Base-by-base conservation (phyloP, 768 basidiomycete species). In the Boletus rex-veris region DNA sequence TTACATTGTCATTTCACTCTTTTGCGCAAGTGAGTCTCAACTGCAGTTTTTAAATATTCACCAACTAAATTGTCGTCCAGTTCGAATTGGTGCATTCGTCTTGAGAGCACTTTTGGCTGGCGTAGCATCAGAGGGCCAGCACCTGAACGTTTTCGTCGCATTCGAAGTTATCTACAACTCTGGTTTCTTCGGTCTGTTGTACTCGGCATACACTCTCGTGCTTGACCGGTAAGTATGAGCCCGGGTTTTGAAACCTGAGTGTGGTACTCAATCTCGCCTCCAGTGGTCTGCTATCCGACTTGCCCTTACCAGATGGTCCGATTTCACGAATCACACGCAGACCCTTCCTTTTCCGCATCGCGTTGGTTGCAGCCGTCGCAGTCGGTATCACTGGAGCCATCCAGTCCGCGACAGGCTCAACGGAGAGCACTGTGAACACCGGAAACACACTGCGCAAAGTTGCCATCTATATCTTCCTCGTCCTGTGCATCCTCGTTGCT, bases 141-240 rank as follows among this genome's bases (percentile, higher is more conserved):
- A 67, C 24, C 19, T 63, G 30, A 48, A 58, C 21, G 30, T 64
- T 33, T 45, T 71, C 28, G 55, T 71, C 46, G 56, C 71, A n/a
- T 64, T 63, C 46, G 58, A 65, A 50, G 54, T 72, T 50, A 31
- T 73, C 18, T 74, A 73, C 55, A 71, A 66, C 42, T 62, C 67
- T 16, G 72, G 71, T 40, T 71, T 73, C 66, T 73, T 70, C 24
- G 69, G 66, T 56, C 47, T 73, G 38, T 45, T 73, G 8, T 73
- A 69, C 47, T 72, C 67, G 12, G 64, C 70, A 16, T 71, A 73
- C 50, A 65, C 58, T 18, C 64, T 73, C 10, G 70, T 69, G 15
- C 49, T 70, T 11, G 70, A 73, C 43, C 59, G 71, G 71, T 71
- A 43, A 37, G 59, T 26, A 31, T 18, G 28, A 8, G 28, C 7